Base-by-base conservation (phyloP, 306 rosid species). In the Lupinus albus region DNA sequence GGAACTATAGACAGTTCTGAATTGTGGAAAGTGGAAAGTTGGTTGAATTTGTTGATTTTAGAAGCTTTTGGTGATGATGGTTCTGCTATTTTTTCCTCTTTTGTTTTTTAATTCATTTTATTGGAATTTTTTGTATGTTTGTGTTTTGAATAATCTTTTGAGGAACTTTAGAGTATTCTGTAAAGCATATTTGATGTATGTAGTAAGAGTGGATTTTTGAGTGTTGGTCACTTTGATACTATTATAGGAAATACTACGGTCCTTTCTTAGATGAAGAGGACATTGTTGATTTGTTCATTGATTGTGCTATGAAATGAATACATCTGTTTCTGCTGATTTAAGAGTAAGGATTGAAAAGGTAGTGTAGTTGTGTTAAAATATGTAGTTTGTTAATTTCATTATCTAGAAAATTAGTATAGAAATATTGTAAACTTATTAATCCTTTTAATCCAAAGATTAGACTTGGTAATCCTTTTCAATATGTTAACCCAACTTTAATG, bases 1-100 rank as follows among this genome's bases (percentile, higher is more conserved):
- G 78, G 0, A 30, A 76, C 58, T 39, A 72, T 21, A 82, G 91
- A 72, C 82, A 81, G 60, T 60, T 80, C 54, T 91, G 84, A 88
- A 30, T 56, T 25, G 30, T 25, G 30, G 30, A 25, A 25, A 25
- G 8, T 32, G 32, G 13, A 65, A 17, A 18, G 60, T 56, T 56
- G 48, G 55, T 64, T 71, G 73, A 49, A 7, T 56, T 64, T 61
- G 51, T 60, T 60, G 11, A 17, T 67, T 67, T 32, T 53, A 53
- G 71, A 53, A 65, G 77, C 25, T 70, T 10, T 58, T 50, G 38
- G 2, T 25, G 30, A 25, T 25, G 30, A 25, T 25, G 30, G 4
- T 25, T 25, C 30, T 25, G 30, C 30, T 25, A 25, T 25, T 25
- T 25, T 25, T 25, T 25, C 4, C 30, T 64, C 30, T 15, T 11